Percentiles rank a stretch among this genome's conserved stretches.
phyloP scores from a whole-genome alignment of 352 stramenopile genomes.

The Phytopythium mirpurense region DNA sequence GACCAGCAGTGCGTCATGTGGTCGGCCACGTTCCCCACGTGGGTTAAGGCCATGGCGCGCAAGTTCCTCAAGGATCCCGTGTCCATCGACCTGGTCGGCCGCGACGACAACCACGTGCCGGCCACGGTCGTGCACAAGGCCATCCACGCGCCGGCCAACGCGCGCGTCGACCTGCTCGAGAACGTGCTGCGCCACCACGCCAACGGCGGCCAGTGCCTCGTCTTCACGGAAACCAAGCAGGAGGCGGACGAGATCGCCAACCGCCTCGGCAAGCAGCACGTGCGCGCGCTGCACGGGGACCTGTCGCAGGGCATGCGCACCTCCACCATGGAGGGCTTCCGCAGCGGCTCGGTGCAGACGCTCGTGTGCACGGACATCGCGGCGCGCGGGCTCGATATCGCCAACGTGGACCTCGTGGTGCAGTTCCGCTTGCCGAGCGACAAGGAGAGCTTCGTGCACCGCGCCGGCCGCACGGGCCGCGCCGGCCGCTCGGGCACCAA shows the following conservation, averaged over 20 bases:
- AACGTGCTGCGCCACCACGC: conserved; percentile 59
- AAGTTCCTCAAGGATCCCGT: no score
- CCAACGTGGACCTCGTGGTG: conserved; percentile 86
- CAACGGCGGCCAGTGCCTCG: conserved; percentile 46
- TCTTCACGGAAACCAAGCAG: conserved; percentile 86
- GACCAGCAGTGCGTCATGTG: conserved; percentile 93
- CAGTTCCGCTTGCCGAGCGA: conserved; percentile 93
- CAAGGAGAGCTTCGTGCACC: conserved; percentile 93
- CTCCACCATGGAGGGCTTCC: conserved; percentile 54
- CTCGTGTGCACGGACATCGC: conserved; percentile 93
- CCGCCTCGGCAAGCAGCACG: conserved; percentile 72
- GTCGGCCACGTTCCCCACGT: conserved; percentile 82
- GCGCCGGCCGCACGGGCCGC: conserved; percentile 66
- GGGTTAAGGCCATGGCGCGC: no score
- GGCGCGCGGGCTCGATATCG: conserved; percentile 90
- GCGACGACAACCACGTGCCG: conserved; percentile 78
- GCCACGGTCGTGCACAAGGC: conserved; percentile 88
- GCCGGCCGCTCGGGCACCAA: conserved; percentile 73
- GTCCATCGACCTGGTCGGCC: conserved; percentile 91
- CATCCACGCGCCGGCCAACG: conserved; percentile 80
- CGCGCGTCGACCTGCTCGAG: conserved; percentile 57
- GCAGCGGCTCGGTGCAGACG: conserved; percentile 43
- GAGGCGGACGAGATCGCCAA: conserved; percentile 94
- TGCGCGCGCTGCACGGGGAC: conserved; percentile 60
- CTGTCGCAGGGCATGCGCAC: conserved; percentile 57